These are phyloP conservation scores for Selaginella moellendorffii DNA, from an alignment of 75 land plant species.

Conservation along the genomic window DNA sequence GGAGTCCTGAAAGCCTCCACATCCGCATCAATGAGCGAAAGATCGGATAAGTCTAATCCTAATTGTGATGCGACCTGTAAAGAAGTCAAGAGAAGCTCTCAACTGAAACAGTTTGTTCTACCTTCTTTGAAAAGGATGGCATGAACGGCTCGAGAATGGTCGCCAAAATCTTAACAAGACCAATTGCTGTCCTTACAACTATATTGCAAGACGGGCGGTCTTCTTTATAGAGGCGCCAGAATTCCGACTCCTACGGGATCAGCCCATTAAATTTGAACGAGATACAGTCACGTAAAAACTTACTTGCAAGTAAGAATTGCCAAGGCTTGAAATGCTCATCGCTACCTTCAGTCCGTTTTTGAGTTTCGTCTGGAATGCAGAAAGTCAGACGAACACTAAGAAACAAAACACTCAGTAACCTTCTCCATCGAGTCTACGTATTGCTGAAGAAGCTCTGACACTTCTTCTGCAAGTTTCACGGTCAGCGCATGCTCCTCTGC, in stretches of 20 bases:
- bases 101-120: no score
- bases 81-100: no score
- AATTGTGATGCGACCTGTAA: slow-evolving; percentile 70
- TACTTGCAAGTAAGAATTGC: slow-evolving; percentile 84
- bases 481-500: slow-evolving; percentile 55
- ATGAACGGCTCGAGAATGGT: slow-evolving; percentile 85
- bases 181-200: slow-evolving; percentile 65
- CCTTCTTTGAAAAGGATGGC: slow-evolving; percentile 86
- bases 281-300: no score
- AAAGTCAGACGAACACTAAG: background rate
- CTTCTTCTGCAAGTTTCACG: slow-evolving; percentile 29
- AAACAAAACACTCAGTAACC: slow-evolving; percentile 28
- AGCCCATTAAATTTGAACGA: background rate
- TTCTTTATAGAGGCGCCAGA: slow-evolving; percentile 91
- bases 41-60: slow-evolving; percentile 36
- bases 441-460: slow-evolving; percentile 45
- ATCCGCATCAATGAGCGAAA: slow-evolving; percentile 53
- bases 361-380: slow-evolving; percentile 53
- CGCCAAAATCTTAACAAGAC: slow-evolving; percentile 77
- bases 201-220: slow-evolving; percentile 56
- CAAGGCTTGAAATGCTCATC: slow-evolving; percentile 76
- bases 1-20: slow-evolving; percentile 34
- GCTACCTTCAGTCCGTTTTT: slow-evolving; percentile 80
- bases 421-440: slow-evolving; percentile 92
- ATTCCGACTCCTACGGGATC: slow-evolving; percentile 54